Conservation (phyloP, 768 basidiomycete species). For the Mycena epipterygia region DNA sequence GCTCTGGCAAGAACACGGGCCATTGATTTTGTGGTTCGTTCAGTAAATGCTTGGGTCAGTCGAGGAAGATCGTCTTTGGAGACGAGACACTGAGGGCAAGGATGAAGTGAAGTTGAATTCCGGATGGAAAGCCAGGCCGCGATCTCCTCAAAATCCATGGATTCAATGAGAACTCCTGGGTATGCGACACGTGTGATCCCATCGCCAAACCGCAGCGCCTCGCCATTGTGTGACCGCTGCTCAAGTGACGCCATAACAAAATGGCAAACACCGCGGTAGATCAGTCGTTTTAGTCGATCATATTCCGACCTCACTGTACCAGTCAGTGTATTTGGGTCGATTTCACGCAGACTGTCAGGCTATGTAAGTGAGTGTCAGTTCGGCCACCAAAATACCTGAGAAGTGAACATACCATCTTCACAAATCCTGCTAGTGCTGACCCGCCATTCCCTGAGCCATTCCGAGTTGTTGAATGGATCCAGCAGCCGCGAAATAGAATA, state of each 20-base stretch:
- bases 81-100: slow-evolving; percentile 31
- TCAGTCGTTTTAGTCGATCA: slow-evolving; percentile 22
- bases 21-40: slow-evolving; percentile 25
- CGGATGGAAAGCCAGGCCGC: slow-evolving; percentile 23
- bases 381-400: no score
- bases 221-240: slow-evolving; percentile 23
- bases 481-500: slow-evolving; percentile 32
- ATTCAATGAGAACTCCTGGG: slow-evolving; percentile 31
- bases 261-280: slow-evolving; percentile 24
- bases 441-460: slow-evolving; percentile 43
- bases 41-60: background rate
- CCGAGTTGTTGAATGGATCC: slow-evolving; percentile 37
- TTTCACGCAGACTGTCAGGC: slow-evolving; percentile 15
- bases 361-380: no score
- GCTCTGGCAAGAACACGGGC: background rate
- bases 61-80: slow-evolving; percentile 19
- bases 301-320: slow-evolving; percentile 5
- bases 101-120: slow-evolving; percentile 16
- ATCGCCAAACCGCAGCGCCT: slow-evolving; percentile 27
- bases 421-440: slow-evolving; percentile 29
- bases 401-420: slow-evolving; percentile 30
- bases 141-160: slow-evolving; percentile 33
- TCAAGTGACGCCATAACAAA: slow-evolving; percentile 14
- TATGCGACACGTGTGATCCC: slow-evolving; percentile 16
- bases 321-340: slow-evolving; percentile 20